Percentiles rank a stretch among this genome's conserved stretches.
These are phyloP conservation scores for Maudiozyma bulderi DNA, from an alignment of 805 yeast species.

Conservation along the genomic window DNA sequence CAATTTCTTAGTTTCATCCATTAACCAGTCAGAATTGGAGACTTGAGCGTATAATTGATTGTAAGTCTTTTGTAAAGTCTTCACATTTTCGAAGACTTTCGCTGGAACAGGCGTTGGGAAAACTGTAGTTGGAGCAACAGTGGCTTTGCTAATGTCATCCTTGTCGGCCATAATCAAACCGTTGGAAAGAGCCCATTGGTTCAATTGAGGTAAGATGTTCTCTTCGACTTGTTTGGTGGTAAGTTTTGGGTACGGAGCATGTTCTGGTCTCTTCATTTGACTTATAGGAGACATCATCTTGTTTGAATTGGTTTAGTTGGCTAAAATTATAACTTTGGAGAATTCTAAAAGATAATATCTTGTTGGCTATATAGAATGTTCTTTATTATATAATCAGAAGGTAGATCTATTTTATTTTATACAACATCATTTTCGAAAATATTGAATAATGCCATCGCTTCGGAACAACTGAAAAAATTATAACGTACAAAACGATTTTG, in stretches of 20 bases:
- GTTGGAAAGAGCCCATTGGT: constrained; percentile 70
- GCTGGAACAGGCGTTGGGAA: constrained; percentile 85
- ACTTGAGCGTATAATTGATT: constrained; percentile 68
- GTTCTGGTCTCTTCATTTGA: constrained; percentile 4
- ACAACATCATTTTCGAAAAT: too few relatives aligned
- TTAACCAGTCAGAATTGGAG: constrained; percentile 55
- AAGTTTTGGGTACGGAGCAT: constrained; percentile 22
- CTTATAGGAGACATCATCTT: constrained; percentile 1
- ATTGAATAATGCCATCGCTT: too few relatives aligned
- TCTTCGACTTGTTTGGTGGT: constrained; percentile 18
- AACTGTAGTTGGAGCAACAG: constrained; percentile 77
- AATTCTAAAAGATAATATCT: too few relatives aligned
- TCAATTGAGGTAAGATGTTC: constrained; percentile 37
- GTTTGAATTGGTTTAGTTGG: background rate
- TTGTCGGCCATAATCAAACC: constrained; percentile 80
- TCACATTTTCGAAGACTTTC: constrained; percentile 54
- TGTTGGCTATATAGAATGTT: too few relatives aligned
- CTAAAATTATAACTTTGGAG: too few relatives aligned
- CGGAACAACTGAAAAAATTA: too few relatives aligned
- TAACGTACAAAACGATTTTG: too few relatives aligned
- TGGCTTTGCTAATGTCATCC: constrained; percentile 35
- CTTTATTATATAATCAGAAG: too few relatives aligned
- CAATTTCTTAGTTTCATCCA: constrained; percentile 42
- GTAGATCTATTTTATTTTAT: too few relatives aligned
- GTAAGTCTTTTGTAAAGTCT: constrained; percentile 54